These are phyloP conservation scores for Aspergillus quadrilineatus DNA, from an alignment of 2,329 filamentous ascomycete species.

Conservation along the genomic window DNA sequence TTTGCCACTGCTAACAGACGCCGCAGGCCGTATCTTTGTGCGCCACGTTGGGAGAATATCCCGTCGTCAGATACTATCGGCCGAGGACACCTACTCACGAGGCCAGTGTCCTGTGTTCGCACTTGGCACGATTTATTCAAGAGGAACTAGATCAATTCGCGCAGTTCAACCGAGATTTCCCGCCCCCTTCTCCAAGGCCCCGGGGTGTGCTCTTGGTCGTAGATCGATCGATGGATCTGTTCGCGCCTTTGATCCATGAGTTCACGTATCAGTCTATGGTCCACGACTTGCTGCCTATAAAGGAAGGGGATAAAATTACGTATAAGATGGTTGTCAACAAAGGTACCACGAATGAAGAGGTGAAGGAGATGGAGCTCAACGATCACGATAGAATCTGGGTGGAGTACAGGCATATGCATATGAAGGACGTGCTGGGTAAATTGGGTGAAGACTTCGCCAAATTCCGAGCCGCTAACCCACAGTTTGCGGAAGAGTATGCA, in stretches of 20 bases:
- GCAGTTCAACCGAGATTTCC: conserved; percentile 79
- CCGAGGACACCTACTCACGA: conserved; percentile 76
- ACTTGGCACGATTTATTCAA: conserved; percentile 87
- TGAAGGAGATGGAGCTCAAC: conserved; percentile 86
- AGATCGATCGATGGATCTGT: conserved; percentile 88
- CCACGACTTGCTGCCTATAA: conserved; percentile 84
- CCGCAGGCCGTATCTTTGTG: conserved; percentile 78
- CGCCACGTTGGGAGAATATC: conserved; percentile 89
- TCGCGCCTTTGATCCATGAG: conserved; percentile 85
- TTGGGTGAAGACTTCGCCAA: conserved; percentile 89
- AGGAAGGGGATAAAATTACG: conserved; percentile 82
- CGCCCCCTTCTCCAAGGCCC: conserved; percentile 69
- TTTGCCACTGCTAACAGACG: conserved; percentile 13
- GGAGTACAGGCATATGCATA: conserved; percentile 89
- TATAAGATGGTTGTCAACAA: conserved; percentile 80
- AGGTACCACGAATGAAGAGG: conserved; percentile 66
- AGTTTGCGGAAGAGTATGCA: conserved; percentile 72
- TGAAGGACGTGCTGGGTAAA: conserved; percentile 96
- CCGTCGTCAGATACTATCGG: conserved; percentile 86
- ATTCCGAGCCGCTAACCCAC: conserved; percentile 86
- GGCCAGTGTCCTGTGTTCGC: conserved; percentile 79
- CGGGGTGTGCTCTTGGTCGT: conserved; percentile 82
- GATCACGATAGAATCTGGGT: conserved; percentile 96
- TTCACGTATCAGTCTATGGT: conserved; percentile 99
- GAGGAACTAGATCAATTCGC: conserved; percentile 88